Conservation (phyloP, 2,329 filamentous ascomycete genomes). For the Xylariaceae sp. region DNA sequence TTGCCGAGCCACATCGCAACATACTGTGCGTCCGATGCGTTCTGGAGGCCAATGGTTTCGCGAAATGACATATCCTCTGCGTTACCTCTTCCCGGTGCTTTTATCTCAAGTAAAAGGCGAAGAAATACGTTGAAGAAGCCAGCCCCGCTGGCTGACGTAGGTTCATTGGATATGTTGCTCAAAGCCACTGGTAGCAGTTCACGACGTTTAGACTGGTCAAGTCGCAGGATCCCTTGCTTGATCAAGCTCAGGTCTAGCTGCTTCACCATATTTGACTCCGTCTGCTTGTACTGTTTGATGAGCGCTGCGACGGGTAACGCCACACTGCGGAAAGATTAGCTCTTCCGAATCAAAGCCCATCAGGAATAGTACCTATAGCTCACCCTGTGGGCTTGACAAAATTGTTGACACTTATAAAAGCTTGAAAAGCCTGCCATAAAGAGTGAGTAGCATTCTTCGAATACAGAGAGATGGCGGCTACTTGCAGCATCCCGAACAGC, state of each 20-base stretch:
- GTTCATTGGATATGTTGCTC: constrained; percentile 60
- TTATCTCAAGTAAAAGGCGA: constrained; percentile 66
- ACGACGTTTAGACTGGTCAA: constrained; percentile 57
- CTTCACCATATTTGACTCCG: constrained; percentile 68
- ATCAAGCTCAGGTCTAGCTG: constrained; percentile 89
- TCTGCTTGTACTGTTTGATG: constrained; percentile 84
- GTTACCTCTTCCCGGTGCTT: constrained; percentile 71
- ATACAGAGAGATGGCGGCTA: not conserved
- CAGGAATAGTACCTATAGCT: constrained; percentile 18
- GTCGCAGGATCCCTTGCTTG: constrained; percentile 66
- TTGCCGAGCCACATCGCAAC: constrained; percentile 73
- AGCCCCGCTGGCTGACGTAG: constrained; percentile 45
- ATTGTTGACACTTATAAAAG: constrained; percentile 49
- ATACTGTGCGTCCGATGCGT: constrained; percentile 66
- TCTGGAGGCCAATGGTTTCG: constrained; percentile 59
- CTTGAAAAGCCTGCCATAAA: constrained; percentile 43
- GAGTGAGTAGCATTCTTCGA: constrained; percentile 13
- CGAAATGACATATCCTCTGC: constrained; percentile 72
- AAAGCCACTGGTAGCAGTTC: constrained; percentile 69
- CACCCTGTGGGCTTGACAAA: constrained; percentile 52
- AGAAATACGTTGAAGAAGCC: constrained; percentile 80
- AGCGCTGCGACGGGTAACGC: constrained; percentile 80
- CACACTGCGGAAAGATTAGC: constrained; percentile 45
- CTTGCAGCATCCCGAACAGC: constrained; percentile 60
- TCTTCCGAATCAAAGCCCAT: constrained; percentile 3